phyloP scores from a whole-genome alignment of 306 rosid genomes.

The Delonix regia region DNA sequence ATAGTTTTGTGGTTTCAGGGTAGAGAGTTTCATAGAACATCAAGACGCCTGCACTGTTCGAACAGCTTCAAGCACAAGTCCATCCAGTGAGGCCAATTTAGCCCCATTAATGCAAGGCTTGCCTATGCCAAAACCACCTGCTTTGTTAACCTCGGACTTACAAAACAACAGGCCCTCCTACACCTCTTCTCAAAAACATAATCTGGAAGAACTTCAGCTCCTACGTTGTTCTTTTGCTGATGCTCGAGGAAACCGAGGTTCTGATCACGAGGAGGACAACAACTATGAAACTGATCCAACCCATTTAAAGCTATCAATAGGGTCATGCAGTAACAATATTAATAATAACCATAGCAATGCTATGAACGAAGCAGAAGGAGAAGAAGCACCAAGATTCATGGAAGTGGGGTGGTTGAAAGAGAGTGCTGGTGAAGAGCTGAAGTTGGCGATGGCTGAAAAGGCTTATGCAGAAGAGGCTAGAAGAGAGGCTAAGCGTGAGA shows the following conservation, averaged over 20 bases:
- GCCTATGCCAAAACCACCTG: conserved; percentile 38
- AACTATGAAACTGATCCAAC: conserved; percentile 55
- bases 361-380: not conserved
- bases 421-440: conserved; percentile 53
- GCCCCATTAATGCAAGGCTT: conserved; percentile 52
- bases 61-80: conserved; percentile 83
- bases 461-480: conserved; percentile 83
- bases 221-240: conserved; percentile 44
- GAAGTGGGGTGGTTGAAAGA: conserved; percentile 53
- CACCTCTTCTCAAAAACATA: not conserved
- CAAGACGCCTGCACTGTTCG: conserved; percentile 82
- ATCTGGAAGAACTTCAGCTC: conserved; percentile 82
- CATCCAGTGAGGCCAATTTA: conserved; percentile 74
- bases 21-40: conserved; percentile 97
- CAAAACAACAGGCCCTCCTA: not conserved
- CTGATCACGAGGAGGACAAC: conserved; percentile 39
- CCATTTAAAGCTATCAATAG: conserved; percentile 78
- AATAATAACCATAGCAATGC: not conserved
- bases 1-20: conserved; percentile 48
- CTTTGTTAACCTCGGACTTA: conserved; percentile 17
- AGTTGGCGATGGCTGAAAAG: conserved; percentile 72
- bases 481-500: conserved; percentile 73
- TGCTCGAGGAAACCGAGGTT: conserved; percentile 25
- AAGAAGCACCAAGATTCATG: not conserved
- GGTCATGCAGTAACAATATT: conserved; percentile 42